phyloP scores from a whole-genome alignment of 495 filamentous ascomycete species.

The Trichocladium antarcticum region DNA sequence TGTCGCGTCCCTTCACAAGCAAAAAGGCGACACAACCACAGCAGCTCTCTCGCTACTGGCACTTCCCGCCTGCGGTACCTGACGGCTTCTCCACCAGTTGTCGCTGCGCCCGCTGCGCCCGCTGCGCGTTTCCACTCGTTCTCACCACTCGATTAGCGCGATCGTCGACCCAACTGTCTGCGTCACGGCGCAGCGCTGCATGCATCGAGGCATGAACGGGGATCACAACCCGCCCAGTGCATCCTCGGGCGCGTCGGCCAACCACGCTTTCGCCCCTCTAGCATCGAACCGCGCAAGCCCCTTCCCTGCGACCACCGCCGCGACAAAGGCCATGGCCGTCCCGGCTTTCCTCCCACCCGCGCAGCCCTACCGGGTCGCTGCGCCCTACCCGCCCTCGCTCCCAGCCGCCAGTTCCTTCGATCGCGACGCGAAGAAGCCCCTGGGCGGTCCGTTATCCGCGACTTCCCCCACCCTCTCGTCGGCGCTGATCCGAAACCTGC shows the following conservation, averaged over 20 bases:
- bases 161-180: slow-evolving; percentile 23
- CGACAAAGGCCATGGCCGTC: slow-evolving; percentile 33
- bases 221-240: slow-evolving; percentile 27
- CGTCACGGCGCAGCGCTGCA: slow-evolving; percentile 23
- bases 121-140: slow-evolving; percentile 16
- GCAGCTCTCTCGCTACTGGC: neutral
- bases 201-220: slow-evolving; percentile 39
- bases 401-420: slow-evolving; percentile 26
- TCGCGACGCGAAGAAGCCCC: slow-evolving; percentile 39
- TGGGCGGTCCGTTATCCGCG: slow-evolving; percentile 42
- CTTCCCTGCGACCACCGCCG: slow-evolving; percentile 23
- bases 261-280: slow-evolving; percentile 24
- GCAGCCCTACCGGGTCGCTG: slow-evolving; percentile 27
- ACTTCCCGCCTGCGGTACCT: slow-evolving; percentile 9
- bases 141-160: slow-evolving; percentile 33
- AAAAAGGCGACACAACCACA: neutral
- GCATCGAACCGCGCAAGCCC: slow-evolving; percentile 29
- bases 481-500: slow-evolving; percentile 62
- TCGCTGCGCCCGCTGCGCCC: slow-evolving; percentile 8
- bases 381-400: slow-evolving; percentile 34
- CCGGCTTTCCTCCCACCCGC: slow-evolving; percentile 26
- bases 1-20: slow-evolving; percentile 15
- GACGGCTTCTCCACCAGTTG: slow-evolving; percentile 15
- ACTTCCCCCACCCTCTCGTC: slow-evolving; percentile 26
- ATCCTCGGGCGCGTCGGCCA: slow-evolving; percentile 25